A percentile compares a stretch with the other conserved stretches of the same genome.
Conservation (phyloP, 2,329 filamentous ascomycete genomes). For the Ploettnerulaceae sp. region DNA sequence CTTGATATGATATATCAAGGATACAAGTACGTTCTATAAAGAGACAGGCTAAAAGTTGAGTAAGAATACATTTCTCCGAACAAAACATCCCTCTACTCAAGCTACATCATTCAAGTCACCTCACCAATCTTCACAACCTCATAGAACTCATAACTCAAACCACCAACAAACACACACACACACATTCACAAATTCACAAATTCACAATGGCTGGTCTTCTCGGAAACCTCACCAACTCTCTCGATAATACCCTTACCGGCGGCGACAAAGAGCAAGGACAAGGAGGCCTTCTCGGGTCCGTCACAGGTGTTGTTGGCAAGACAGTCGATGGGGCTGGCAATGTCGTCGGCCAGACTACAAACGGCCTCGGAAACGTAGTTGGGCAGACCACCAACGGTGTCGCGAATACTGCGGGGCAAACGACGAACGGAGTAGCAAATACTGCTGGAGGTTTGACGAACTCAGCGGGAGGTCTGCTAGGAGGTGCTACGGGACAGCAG, state of each 20-base stretch:
- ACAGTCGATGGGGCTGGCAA: constrained; percentile 36
- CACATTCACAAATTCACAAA: constrained; percentile 5
- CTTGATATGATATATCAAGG: no score
- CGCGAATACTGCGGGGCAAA: constrained; percentile 20
- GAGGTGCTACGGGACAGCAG: constrained; percentile 1
- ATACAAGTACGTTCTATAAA: no score
- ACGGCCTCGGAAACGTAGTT: constrained; percentile 34
- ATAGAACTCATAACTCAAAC: constrained; percentile 1
- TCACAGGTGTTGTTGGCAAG: constrained; percentile 32
- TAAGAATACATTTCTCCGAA: no score
- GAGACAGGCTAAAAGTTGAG: no score
- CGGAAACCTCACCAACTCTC: constrained; percentile 34
- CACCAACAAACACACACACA: neutral
- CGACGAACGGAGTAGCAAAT: constrained; percentile 19
- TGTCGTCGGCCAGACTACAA: constrained; percentile 29
- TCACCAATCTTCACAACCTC: neutral
- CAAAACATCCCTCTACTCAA: no score
- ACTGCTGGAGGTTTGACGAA: constrained; percentile 19
- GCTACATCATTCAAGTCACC: no score
- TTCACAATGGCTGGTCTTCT: constrained; percentile 33
- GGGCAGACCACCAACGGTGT: constrained; percentile 28
- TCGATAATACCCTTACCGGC: constrained; percentile 38
- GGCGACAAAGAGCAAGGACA: constrained; percentile 37
- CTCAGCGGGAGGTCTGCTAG: neutral
- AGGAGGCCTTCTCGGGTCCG: constrained; percentile 37